Conservation (phyloP, 2,329 filamentous ascomycete genomes). For the Verticillium klebahnii region DNA sequence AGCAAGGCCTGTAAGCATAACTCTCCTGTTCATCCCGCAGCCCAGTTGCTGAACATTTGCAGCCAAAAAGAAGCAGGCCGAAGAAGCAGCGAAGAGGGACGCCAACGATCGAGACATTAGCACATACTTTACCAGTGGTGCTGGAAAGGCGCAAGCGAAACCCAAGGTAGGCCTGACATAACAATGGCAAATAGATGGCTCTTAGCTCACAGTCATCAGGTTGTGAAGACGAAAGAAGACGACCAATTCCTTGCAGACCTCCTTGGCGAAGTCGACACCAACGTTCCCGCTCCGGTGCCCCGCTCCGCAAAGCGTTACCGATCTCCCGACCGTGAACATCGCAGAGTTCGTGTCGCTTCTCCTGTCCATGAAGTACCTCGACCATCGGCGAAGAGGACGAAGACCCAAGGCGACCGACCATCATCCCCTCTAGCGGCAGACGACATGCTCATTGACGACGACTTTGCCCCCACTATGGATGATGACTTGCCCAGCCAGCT, state of each 20-base stretch:
- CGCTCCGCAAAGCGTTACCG: slow-evolving; percentile 60
- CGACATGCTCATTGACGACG: slow-evolving; percentile 49
- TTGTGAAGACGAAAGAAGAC: slow-evolving; percentile 77
- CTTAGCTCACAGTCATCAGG: slow-evolving; percentile 35
- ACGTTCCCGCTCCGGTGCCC: slow-evolving; percentile 51
- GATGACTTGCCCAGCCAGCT: slow-evolving; percentile 54
- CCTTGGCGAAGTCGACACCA: slow-evolving; percentile 82
- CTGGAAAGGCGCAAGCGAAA: slow-evolving; percentile 63
- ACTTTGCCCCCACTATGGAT: slow-evolving; percentile 51
- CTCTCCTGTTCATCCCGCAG: background rate
- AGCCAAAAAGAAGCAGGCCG: slow-evolving; percentile 86
- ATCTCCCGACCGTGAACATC: slow-evolving; percentile 60
- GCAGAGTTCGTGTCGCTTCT: slow-evolving; percentile 76
- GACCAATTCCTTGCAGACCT: slow-evolving; percentile 82
- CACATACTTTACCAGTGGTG: slow-evolving; percentile 86
- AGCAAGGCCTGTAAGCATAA: slow-evolving; percentile 43
- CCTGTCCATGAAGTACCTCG: slow-evolving; percentile 57
- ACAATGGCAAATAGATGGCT: background rate
- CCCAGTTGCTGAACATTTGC: slow-evolving; percentile 3
- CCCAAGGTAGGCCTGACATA: slow-evolving; percentile 60
- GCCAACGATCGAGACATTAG: slow-evolving; percentile 88
- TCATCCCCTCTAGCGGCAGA: slow-evolving; percentile 45
- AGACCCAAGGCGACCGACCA: slow-evolving; percentile 44
- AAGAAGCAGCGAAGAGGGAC: slow-evolving; percentile 79
- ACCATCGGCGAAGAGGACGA: slow-evolving; percentile 52